Base-by-base conservation (phyloP, 352 stramenopile species). In the Phytopythium mirpurense region DNA sequence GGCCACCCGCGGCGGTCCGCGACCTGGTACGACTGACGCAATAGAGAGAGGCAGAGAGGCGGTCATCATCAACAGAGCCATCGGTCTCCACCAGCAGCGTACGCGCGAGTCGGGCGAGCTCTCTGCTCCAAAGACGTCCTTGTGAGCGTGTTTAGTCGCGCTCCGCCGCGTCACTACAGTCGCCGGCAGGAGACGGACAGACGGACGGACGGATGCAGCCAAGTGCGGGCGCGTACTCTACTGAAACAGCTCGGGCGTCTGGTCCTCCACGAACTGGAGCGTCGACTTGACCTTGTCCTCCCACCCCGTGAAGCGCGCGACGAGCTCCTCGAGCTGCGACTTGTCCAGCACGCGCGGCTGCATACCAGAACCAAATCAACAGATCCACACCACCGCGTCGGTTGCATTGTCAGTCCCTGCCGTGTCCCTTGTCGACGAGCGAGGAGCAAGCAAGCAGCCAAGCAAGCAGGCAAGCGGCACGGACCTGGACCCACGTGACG, bases 401-500 rank as follows among this genome's bases (percentile, higher is more conserved):
- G 29, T 9, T 5, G 29, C 29, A 32, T 5, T 32, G 29, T 5
- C 29, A 32, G 29, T 32, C 29, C 29, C 29, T n/a, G n/a, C n/a
- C n/a, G n/a, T n/a, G n/a, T n/a, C n/a, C n/a, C n/a, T n/a, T n/a
- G n/a, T n/a, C n/a, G n/a, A n/a, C n/a, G n/a, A n/a, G n/a, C n/a
- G n/a, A n/a, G n/a, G n/a, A n/a, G n/a, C n/a, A n/a, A n/a, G n/a
- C n/a, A n/a, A n/a, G n/a, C n/a, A 10, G 44, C 32, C 16, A 36
- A 27, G 38, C 40, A 16, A 14, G 3, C 18, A 23, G 3, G 18
- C 44, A 2, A 24, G n/a, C 47, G 16, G 2, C 40, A 24, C 56
- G 19, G 54, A 78, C 68, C 77, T 98, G 93, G 23, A 99, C 93
- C 95, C 96, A 99, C 38, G 87, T 93, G 16, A 99, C 88, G 56